Evolutionary conservation across 176 grass and related monocot species (phyloP).

Genomic region (Aegilops bicornis): DNA sequence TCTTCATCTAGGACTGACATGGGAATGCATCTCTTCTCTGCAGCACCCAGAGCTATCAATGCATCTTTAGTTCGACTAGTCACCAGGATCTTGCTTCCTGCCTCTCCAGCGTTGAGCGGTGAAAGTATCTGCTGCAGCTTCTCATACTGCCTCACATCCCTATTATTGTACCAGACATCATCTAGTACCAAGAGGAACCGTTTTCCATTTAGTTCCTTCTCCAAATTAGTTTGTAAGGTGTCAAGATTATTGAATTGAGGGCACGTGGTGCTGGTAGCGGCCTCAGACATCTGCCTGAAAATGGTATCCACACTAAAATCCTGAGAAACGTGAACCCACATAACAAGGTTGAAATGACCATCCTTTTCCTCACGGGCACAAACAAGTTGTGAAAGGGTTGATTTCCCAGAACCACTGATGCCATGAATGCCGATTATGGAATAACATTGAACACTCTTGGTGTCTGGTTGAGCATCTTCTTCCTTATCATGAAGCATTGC

Average conservation of each 20-base stretch:
- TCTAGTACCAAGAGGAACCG: background rate
- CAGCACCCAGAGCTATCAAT: background rate
- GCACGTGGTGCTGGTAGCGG: background rate
- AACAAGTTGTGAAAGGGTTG: slow-evolving; percentile 10
- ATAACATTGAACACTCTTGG: background rate
- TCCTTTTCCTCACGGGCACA: background rate
- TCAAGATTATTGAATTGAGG: background rate
- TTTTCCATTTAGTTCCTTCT: background rate
- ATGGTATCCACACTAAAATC: background rate
- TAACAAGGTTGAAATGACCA: background rate
- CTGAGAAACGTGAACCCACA: slow-evolving; percentile 7
- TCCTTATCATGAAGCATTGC: slow-evolving; percentile 6
- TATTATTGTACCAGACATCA: background rate
- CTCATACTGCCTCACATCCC: background rate
- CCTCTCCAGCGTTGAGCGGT: background rate
- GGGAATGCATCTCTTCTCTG: background rate
- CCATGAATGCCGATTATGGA: slow-evolving; percentile 17
- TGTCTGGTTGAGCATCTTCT: background rate
- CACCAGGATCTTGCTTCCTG: slow-evolving; percentile 1
- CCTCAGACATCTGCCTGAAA: background rate
- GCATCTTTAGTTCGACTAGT: slow-evolving; percentile 6
- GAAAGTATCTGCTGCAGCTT: background rate
- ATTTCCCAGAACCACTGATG: background rate
- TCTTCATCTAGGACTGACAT: background rate
- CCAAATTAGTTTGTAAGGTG: background rate